Evolutionary conservation across 2,329 filamentous ascomycete genomes (phyloP).

Genomic region (Decorospora gaudefroyi): DNA sequence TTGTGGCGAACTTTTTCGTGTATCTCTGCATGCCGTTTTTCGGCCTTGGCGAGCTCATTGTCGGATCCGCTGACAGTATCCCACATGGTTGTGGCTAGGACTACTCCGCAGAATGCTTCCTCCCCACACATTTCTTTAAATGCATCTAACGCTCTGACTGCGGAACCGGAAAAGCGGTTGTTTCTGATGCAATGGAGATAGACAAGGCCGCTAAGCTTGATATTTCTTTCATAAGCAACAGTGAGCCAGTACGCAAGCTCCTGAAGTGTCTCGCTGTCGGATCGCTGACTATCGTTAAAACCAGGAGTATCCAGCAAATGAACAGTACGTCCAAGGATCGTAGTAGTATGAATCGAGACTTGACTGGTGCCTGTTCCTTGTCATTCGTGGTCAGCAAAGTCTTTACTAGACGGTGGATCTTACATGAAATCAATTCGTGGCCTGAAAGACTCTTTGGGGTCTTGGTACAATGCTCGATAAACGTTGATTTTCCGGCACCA

Average conservation of each 20-base stretch:
- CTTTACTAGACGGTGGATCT: neutral
- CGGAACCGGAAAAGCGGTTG: slow-evolving; percentile 48
- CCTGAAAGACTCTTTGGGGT: neutral
- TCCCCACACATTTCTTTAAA: slow-evolving; percentile 53
- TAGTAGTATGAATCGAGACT: slow-evolving; percentile 7
- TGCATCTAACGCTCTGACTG: slow-evolving; percentile 50
- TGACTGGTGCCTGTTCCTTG: neutral
- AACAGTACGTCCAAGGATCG: slow-evolving; percentile 2
- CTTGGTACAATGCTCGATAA: slow-evolving; percentile 35
- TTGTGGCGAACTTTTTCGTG: neutral
- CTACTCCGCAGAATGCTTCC: slow-evolving; percentile 47
- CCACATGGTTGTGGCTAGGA: slow-evolving; percentile 53
- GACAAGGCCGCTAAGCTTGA: slow-evolving; percentile 52
- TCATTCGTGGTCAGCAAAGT: neutral
- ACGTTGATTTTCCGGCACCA: slow-evolving; percentile 49
- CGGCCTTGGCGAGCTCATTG: neutral
- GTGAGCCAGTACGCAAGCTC: slow-evolving; percentile 51
- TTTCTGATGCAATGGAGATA: slow-evolving; percentile 55
- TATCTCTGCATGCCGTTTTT: neutral
- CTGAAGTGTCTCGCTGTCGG: slow-evolving; percentile 51
- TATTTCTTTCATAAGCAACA: slow-evolving; percentile 33
- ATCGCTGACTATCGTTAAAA: slow-evolving; percentile 29
- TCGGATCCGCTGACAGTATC: slow-evolving; percentile 23
- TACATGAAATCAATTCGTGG: neutral
- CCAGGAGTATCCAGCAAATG: slow-evolving; percentile 21